Conservation (phyloP, 441 rosid species). For the Corymbia citriodora region DNA sequence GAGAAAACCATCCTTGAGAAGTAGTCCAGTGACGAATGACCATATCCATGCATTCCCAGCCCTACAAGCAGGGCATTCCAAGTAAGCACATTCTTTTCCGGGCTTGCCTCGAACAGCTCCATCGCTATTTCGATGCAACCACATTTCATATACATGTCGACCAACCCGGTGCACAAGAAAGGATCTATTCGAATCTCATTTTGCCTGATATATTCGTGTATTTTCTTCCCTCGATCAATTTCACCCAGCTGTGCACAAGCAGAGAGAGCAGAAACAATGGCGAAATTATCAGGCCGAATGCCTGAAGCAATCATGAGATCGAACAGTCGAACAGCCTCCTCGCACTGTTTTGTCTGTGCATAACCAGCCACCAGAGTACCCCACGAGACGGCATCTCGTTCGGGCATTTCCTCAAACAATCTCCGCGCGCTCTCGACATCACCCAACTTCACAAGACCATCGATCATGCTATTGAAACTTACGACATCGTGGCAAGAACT, state of each 20-base stretch:
- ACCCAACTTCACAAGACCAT: constrained; percentile 43
- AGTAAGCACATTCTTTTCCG: constrained; percentile 36
- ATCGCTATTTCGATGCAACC: constrained; percentile 42
- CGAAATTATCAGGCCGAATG: constrained; percentile 39
- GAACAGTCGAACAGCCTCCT: constrained; percentile 45
- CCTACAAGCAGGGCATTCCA: constrained; percentile 76
- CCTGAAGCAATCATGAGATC: constrained; percentile 31
- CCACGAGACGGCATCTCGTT: constrained; percentile 58
- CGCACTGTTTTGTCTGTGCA: constrained; percentile 27
- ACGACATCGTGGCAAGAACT: constrained; percentile 41
- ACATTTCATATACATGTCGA: constrained; percentile 62
- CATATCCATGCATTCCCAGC: constrained; percentile 59
- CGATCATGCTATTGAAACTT: constrained; percentile 47
- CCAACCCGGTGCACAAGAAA: constrained; percentile 57
- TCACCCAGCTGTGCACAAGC: constrained; percentile 70
- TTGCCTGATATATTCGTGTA: constrained; percentile 33
- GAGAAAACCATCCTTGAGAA: constrained; percentile 43
- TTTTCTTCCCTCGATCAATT: constrained; percentile 38
- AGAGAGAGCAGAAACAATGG: constrained; percentile 62
- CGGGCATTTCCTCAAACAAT: constrained; percentile 47
- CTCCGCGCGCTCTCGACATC: constrained; percentile 35
- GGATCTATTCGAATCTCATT: constrained; percentile 31
- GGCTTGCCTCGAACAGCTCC: constrained; percentile 38
- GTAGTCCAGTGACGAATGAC: constrained; percentile 27
- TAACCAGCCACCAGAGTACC: constrained; percentile 57